Base-by-base conservation (phyloP, 2,329 filamentous ascomycete genomes). In the Coleophoma eucalyptorum region DNA sequence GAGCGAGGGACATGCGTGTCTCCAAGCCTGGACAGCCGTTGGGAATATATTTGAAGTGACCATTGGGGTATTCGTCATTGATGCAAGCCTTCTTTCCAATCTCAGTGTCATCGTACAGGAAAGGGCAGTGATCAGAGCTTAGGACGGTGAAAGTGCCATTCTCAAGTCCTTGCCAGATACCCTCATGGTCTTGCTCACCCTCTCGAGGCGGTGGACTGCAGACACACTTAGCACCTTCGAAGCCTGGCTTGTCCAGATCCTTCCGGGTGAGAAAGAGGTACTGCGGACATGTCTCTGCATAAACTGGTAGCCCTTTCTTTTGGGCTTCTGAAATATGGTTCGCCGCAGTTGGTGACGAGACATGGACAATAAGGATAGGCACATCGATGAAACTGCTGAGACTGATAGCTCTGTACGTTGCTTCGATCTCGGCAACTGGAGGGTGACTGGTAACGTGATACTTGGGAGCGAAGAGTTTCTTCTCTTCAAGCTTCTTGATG, bases 21-120 rank as follows among this genome's bases (percentile, higher is more conserved):
- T 84, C 80, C 21, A 84, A 70, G 0, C 80, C 80, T 0, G 80
- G 78, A 43, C 76, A 67, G 5, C 80, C 80, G 56, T 83, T 83
- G 6, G 80, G 79, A 38, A 83, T 80, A 50, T 79, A 74, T 43
- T 74, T 73, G 64, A 84, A 84, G 43, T 71, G 69, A 2, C 62
- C 62, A 49, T 58, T 58, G 0, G 76, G 76, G 50, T 69, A 71
- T 32, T 74, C 72, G 0, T 64, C 60, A 40, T 59, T 72, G 53
- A 79, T 68, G 50, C 70, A 72, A 1, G 70, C 70, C 62, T 76
- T 78, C 69, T 80, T 81, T 38, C 71, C 72, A n/a, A 50, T 58
- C 20, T 58, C 46, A 40, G 64, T 67, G 57, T 79, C 72, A 56
- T 77, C 73, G 57, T 72, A 83, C 15, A 62, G 40, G 45, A 64